These are phyloP conservation scores for Aphanocladium album DNA, from an alignment of 2,329 filamentous ascomycete genomes.

Conservation along the genomic window DNA sequence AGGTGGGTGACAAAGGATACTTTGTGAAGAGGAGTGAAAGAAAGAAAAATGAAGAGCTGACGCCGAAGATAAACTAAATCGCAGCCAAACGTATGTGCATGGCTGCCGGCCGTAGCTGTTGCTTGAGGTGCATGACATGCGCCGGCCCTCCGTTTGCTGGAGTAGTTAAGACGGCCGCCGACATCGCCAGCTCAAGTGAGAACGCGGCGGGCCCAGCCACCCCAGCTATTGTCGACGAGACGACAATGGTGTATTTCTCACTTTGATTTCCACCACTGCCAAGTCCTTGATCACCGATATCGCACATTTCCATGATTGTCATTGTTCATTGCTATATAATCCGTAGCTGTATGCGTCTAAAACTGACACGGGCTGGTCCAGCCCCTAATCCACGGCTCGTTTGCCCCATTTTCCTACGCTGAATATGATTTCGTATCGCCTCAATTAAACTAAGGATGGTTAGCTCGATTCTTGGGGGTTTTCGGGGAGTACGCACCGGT, in stretches of 20 bases:
- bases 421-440: not conserved
- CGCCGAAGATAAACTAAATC: not conserved
- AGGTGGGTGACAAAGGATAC: not conserved
- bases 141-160: slow-evolving; percentile 3
- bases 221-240: not conserved
- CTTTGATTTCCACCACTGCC: not conserved
- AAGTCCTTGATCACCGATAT: not conserved
- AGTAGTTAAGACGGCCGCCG: slow-evolving; percentile 1
- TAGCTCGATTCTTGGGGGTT: not conserved
- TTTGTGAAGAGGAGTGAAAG: not conserved
- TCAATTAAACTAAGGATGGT: slow-evolving; percentile 4
- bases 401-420: not conserved
- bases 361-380: slow-evolving; percentile 1
- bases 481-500: slow-evolving; percentile 54
- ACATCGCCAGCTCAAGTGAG: not conserved
- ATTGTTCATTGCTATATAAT: slow-evolving; percentile 7
- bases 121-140: not conserved
- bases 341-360: slow-evolving; percentile 2
- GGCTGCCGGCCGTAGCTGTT: not conserved
- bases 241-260: not conserved
- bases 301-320: slow-evolving; percentile 1
- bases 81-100: too few species aligned
- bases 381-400: not conserved
- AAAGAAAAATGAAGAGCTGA: not conserved
- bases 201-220: not conserved